Evolutionary conservation across 208 protist species (phyloP).

Genomic region (Herpetomonas samuelpessoai): DNA sequence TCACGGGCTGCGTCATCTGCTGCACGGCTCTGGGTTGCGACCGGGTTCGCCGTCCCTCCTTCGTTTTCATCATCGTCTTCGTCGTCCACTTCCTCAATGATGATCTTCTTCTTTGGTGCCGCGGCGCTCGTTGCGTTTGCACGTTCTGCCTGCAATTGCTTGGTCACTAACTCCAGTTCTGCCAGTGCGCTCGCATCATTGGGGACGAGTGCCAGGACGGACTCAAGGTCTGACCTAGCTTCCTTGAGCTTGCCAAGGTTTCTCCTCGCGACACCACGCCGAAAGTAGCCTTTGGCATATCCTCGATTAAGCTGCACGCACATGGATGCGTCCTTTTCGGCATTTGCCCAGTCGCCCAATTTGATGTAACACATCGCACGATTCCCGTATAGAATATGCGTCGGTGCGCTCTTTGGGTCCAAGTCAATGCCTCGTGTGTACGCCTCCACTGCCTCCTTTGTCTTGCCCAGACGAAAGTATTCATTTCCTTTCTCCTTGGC

Average conservation of each 20-base stretch:
- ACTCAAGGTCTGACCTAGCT: constrained; percentile 80
- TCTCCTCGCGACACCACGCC: constrained; percentile 82
- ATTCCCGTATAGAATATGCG: constrained; percentile 86
- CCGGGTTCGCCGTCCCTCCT: constrained; percentile 10
- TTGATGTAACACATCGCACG: constrained; percentile 86
- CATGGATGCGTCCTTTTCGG: constrained; percentile 78
- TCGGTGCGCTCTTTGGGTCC: constrained; percentile 54
- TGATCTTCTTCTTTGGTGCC: constrained; percentile 59
- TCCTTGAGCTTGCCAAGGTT: constrained; percentile 79
- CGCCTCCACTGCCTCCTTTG: constrained; percentile 70
- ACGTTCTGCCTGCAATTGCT: constrained; percentile 63
- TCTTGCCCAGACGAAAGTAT: constrained; percentile 68
- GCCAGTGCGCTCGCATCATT: constrained; percentile 60
- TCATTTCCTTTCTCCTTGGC: constrained; percentile 85
- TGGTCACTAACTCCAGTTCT: constrained; percentile 72
- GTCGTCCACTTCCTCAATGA: constrained; percentile 84
- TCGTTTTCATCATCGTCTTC: constrained; percentile 66
- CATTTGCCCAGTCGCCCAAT: constrained; percentile 57
- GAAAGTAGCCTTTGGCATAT: constrained; percentile 88
- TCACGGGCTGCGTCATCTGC: constrained; percentile 24
- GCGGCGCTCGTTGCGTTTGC: constrained; percentile 14
- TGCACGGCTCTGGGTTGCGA: constrained; percentile 1
- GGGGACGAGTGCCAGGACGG: constrained; percentile 77
- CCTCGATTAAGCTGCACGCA: constrained; percentile 78
- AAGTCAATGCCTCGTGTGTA: constrained; percentile 86